Evolutionary conservation across 306 rosid species (phyloP).

Genomic region (Benincasa hispida): DNA sequence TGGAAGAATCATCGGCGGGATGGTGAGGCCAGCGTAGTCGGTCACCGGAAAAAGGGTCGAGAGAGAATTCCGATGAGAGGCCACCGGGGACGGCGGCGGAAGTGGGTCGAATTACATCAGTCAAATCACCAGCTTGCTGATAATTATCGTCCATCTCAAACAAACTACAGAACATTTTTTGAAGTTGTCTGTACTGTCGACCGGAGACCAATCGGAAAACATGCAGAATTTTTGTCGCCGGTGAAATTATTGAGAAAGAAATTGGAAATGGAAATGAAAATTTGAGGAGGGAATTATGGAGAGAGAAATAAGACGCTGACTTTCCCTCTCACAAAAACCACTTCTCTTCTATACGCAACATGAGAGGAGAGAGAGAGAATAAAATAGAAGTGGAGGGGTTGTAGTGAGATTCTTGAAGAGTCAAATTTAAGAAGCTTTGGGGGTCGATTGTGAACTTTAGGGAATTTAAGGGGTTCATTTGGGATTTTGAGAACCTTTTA

Average conservation of each 20-base stretch:
- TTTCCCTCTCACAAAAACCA: neutral
- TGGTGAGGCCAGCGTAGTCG: neutral
- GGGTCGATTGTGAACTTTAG: neutral
- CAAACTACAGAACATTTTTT: slow-evolving; percentile 42
- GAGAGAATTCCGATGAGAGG: neutral
- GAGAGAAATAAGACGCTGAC: neutral
- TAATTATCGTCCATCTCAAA: slow-evolving; percentile 43
- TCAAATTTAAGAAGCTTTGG: neutral
- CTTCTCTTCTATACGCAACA: neutral
- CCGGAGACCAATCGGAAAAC: neutral
- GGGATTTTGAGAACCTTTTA: no score
- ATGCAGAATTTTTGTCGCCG: neutral
- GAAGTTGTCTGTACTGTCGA: neutral
- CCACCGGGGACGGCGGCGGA: neutral
- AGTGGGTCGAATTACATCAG: slow-evolving; percentile 53
- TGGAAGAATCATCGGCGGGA: slow-evolving; percentile 16
- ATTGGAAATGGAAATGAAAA: neutral
- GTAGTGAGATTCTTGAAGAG: neutral
- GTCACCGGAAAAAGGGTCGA: neutral
- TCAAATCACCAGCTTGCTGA: slow-evolving; percentile 60
- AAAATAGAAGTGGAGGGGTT: neutral
- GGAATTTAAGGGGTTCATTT: neutral
- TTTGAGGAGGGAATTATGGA: neutral
- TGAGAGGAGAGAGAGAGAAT: neutral
- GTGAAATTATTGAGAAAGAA: neutral